A percentile compares a stretch with the other conserved stretches of the same genome.
Evolutionary conservation across 2,329 filamentous ascomycete genomes (phyloP).

Genomic region (Gaeumannomyces tritici): DNA sequence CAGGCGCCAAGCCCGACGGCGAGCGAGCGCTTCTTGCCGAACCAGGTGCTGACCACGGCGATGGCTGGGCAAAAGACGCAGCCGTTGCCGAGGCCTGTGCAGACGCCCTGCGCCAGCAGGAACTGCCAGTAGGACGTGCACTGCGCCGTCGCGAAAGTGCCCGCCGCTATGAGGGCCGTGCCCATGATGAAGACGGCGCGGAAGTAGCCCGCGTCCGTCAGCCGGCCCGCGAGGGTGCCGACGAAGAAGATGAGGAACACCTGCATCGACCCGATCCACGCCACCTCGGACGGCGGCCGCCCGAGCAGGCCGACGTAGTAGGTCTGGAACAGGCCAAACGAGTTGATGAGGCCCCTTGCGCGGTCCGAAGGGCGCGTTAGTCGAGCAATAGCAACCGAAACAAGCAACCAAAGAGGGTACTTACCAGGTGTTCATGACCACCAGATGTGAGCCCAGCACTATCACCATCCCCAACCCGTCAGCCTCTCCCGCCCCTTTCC

Average conservation of each 20-base stretch:
- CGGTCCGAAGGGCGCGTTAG: no score
- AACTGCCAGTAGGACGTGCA: slow-evolving; percentile 44
- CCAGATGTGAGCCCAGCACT: neutral
- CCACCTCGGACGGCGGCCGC: slow-evolving; percentile 32
- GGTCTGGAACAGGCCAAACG: slow-evolving; percentile 45
- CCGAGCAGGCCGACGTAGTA: slow-evolving; percentile 35
- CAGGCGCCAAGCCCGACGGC: slow-evolving; percentile 52
- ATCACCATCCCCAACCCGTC: no score
- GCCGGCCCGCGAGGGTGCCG: slow-evolving; percentile 40
- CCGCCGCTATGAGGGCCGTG: slow-evolving; percentile 29
- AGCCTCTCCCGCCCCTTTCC: no score
- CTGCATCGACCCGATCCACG: slow-evolving; percentile 46
- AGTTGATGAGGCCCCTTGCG: slow-evolving; percentile 39
- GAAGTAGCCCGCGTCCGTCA: slow-evolving; percentile 45
- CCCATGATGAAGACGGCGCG: slow-evolving; percentile 30
- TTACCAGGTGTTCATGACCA: slow-evolving; percentile 29
- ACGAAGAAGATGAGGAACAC: slow-evolving; percentile 47
- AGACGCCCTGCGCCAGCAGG: slow-evolving; percentile 43
- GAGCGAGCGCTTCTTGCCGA: slow-evolving; percentile 43
- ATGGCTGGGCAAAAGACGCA: slow-evolving; percentile 56
- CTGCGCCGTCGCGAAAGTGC: slow-evolving; percentile 35
- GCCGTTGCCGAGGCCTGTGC: slow-evolving; percentile 48
- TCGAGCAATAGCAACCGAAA: no score
- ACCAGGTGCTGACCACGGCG: slow-evolving; percentile 59
- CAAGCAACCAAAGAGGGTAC: neutral